Percentiles rank a stretch among this genome's conserved stretches.
phyloP scores from a whole-genome alignment of 371 early-diverging fungal genomes.

The Mycotypha africana region DNA sequence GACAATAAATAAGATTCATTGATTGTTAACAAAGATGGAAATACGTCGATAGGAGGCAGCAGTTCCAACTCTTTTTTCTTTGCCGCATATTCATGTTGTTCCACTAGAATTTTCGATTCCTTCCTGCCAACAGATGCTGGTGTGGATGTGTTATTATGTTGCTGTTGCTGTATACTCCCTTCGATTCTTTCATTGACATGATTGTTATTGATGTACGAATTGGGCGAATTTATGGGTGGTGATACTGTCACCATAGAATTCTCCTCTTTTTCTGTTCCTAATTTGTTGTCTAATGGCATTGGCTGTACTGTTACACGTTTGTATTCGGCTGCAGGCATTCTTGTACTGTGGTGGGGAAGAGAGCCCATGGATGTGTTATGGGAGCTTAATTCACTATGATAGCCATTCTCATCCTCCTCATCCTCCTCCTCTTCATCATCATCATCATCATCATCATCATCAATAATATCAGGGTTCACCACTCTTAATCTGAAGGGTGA shows the following conservation, averaged over 20 bases:
- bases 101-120: constrained; percentile 14
- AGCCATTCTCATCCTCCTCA: background rate
- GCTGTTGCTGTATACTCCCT: background rate
- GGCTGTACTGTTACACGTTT: too few species aligned
- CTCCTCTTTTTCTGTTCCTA: background rate
- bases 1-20: constrained; percentile 14
- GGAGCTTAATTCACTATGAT: too few species aligned
- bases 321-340: too few species aligned
- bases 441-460: constrained; percentile 13
- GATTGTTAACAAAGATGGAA: constrained; percentile 6
- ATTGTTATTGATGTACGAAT: constrained; percentile 8
- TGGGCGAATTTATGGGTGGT: constrained; percentile 4
- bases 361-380: background rate
- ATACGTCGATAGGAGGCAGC: constrained; percentile 5
- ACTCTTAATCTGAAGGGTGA: constrained; percentile 13
- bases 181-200: background rate
- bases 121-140: constrained; percentile 1
- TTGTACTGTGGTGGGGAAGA: too few species aligned
- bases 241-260: constrained; percentile 3
- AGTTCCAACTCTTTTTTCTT: constrained; percentile 7
- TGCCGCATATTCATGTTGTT: background rate
- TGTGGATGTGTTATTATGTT: background rate
- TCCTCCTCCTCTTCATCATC: constrained; percentile 3
- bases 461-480: constrained; percentile 13
- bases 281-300: too few species aligned